Percentiles rank a stretch among this genome's conserved stretches.
Evolutionary conservation across 176 grass and related monocot species (phyloP).

Genomic region (Eragrostis nindensis): DNA sequence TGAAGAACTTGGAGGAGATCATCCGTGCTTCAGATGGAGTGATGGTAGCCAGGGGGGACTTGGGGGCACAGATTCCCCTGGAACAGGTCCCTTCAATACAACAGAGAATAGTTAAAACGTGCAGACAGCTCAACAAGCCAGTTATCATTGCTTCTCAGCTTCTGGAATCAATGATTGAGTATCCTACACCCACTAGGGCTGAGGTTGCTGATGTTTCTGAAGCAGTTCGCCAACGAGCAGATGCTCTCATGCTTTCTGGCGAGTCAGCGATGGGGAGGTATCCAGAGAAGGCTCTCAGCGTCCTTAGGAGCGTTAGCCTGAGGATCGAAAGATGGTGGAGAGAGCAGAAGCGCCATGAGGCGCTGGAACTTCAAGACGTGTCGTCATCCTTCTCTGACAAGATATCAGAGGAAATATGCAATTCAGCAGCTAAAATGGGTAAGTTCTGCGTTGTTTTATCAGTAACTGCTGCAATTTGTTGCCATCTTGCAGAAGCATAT

Average conservation of each 20-base stretch:
- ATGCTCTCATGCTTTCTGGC: constrained; percentile 98
- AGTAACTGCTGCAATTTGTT: neutral
- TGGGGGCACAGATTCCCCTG: constrained; percentile 93
- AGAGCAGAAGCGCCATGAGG: constrained; percentile 81
- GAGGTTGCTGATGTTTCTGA: constrained; percentile 99
- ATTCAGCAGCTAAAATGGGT: constrained; percentile 99
- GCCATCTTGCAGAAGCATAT: neutral
- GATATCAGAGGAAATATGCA: constrained; percentile 97
- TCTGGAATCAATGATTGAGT: constrained; percentile 98
- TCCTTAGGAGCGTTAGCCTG: constrained; percentile 89
- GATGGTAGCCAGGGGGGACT: constrained; percentile 94
- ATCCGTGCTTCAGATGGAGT: constrained; percentile 84
- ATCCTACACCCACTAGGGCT: constrained; percentile 90
- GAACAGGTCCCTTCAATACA: constrained; percentile 93
- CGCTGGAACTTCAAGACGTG: constrained; percentile 69
- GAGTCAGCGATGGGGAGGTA: constrained; percentile 96
- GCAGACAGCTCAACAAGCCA: constrained; percentile 96
- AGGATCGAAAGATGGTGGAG: constrained; percentile 98
- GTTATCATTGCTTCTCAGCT: constrained; percentile 97
- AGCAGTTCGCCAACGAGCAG: constrained; percentile 84
- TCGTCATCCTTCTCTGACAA: constrained; percentile 82
- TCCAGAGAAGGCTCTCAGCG: constrained; percentile 89
- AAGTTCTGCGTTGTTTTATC: neutral
- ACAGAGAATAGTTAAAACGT: constrained; percentile 83
- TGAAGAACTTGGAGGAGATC: constrained; percentile 85